phyloP scores from a whole-genome alignment of 495 filamentous ascomycete species.

The Cryomyces minteri region DNA sequence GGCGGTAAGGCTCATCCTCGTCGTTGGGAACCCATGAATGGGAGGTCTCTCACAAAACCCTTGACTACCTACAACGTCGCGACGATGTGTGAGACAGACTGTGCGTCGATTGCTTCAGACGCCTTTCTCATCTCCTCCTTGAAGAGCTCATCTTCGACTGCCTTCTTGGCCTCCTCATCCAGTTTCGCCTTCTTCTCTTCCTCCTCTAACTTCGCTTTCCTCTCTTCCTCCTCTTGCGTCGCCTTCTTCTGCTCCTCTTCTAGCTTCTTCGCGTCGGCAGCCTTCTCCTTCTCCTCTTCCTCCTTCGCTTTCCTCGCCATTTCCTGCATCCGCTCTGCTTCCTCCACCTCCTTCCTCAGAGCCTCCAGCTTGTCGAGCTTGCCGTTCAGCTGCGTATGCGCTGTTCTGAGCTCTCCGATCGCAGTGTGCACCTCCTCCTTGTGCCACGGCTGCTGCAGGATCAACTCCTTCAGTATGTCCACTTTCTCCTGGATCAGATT shows the following conservation, averaged over 20 bases:
- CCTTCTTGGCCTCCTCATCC: too few relatives aligned
- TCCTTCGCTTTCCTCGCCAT: not conserved
- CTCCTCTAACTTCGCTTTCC: not conserved
- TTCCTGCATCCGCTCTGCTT: not conserved
- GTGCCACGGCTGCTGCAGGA: not conserved
- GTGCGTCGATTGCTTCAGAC: too few relatives aligned
- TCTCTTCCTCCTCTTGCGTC: not conserved
- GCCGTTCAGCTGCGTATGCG: not conserved
- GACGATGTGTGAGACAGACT: too few relatives aligned
- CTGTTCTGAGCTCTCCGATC: not conserved
- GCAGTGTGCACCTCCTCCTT: not conserved
- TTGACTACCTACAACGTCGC: too few relatives aligned
- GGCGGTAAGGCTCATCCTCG: too few relatives aligned
- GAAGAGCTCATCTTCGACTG: too few relatives aligned
- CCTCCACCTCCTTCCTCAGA: not conserved
- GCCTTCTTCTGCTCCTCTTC: not conserved
- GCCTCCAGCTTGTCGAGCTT: not conserved
- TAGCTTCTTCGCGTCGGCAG: not conserved
- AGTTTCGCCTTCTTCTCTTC: not conserved
- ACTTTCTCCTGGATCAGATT: not conserved
- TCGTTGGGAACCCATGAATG: too few relatives aligned
- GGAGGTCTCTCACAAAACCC: too few relatives aligned
- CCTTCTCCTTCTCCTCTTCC: not conserved
- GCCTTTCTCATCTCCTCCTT: too few relatives aligned
- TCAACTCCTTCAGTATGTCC: not conserved